These are phyloP conservation scores for Tetramitus jugosus DNA, from an alignment of 208 protist species.

Conservation along the genomic window DNA sequence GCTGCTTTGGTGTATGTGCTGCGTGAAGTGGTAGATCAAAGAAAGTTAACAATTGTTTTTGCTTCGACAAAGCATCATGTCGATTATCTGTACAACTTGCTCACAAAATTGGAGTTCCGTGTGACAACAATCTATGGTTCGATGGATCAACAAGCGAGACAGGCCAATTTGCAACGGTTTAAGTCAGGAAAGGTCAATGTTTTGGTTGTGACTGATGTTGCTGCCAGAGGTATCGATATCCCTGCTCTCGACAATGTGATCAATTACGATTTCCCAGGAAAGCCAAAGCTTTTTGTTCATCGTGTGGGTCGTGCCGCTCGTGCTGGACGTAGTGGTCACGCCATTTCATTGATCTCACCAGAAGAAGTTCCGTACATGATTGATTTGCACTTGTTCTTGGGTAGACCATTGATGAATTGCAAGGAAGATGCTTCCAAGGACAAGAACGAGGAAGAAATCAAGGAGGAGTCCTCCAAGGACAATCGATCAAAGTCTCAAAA, in stretches of 20 bases:
- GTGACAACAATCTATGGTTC: constrained; percentile 82
- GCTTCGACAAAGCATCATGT: constrained; percentile 91
- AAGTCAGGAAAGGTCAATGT: constrained; percentile 63
- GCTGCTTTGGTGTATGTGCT: constrained; percentile 86
- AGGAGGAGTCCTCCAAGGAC: too few species aligned
- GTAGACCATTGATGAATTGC: background rate
- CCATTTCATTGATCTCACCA: constrained; percentile 84
- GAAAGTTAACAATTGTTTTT: constrained; percentile 86
- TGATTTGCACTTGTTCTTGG: constrained; percentile 8
- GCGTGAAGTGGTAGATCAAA: constrained; percentile 61
- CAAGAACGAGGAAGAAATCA: too few species aligned
- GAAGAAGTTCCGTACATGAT: constrained; percentile 90
- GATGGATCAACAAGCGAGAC: constrained; percentile 92
- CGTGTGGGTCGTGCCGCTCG: constrained; percentile 96
- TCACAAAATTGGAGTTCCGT: constrained; percentile 61
- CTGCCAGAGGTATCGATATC: constrained; percentile 97
- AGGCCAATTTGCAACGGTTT: constrained; percentile 86
- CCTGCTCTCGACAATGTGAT: constrained; percentile 97
- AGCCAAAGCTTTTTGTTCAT: constrained; percentile 93
- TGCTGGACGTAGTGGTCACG: constrained; percentile 85
- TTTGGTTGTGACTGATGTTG: constrained; percentile 98
- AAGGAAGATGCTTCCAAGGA: background rate
- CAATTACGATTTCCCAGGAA: constrained; percentile 97
- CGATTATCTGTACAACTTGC: constrained; percentile 86
- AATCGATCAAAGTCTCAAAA: too few species aligned